Percentiles rank a stretch among this genome's conserved stretches.
Conservation (phyloP, 2,329 filamentous ascomycete species). For the Fusarium liriodendri region DNA sequence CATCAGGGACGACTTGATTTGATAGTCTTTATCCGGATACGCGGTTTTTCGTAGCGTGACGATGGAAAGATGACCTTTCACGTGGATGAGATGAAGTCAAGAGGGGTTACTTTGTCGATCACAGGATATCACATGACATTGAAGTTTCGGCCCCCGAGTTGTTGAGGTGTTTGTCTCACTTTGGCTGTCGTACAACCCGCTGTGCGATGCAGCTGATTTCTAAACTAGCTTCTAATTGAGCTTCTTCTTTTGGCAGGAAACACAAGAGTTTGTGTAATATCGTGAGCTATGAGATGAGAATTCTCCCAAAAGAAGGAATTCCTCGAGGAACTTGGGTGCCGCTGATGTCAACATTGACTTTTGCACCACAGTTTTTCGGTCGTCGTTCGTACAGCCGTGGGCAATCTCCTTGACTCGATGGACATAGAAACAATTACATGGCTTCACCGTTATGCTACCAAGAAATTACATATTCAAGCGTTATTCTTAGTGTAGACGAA, state of each 20-base stretch:
- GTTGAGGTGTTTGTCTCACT: constrained; percentile 1
- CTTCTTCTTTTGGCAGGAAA: background rate
- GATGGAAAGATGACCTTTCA: background rate
- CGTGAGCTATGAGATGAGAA: background rate
- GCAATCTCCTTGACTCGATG: background rate
- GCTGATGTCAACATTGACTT: background rate
- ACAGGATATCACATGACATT: background rate
- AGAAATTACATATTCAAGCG: background rate
- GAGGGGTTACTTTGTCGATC: background rate
- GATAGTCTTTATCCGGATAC: background rate
- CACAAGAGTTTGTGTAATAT: background rate
- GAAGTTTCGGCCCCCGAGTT: background rate
- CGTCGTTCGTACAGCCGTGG: background rate
- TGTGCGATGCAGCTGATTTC: background rate
- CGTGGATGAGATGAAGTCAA: background rate
- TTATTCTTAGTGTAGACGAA: background rate
- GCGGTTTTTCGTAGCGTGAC: background rate
- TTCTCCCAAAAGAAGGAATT: background rate
- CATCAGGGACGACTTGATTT: constrained; percentile 3
- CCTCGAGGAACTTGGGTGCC: background rate
- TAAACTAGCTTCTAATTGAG: background rate
- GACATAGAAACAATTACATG: no score
- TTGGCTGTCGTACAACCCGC: background rate
- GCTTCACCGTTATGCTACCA: background rate
- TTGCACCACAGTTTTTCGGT: background rate